Base-by-base conservation (phyloP, 345 rosid species). In the Zanthoxylum bungeanum region DNA sequence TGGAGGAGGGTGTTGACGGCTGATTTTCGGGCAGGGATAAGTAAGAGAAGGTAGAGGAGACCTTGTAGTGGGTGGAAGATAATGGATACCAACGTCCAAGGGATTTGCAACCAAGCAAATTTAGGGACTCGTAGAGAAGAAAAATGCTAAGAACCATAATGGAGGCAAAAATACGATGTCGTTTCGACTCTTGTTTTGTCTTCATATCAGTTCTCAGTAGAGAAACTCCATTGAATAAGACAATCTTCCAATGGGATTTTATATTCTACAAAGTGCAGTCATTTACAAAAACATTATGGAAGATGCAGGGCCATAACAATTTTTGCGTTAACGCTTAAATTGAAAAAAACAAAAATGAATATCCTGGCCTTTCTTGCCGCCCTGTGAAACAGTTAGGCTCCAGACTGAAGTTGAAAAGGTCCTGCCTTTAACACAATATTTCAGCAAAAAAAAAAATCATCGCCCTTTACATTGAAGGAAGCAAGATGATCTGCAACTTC, bases 1-100 rank as follows among this genome's bases (percentile, higher is more conserved):
- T 4, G 81, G 75, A 24, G 81, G 72, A 10, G 69, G 73, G 9
- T 49, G 50, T 3, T 5, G 50, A n/a, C n/a, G n/a, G n/a, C n/a
- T n/a, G n/a, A n/a, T n/a, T n/a, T n/a, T n/a, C n/a, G n/a, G n/a
- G n/a, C n/a, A n/a, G n/a, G n/a, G n/a, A n/a, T n/a, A n/a, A n/a
- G n/a, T n/a, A n/a, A n/a, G n/a, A n/a, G 36, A 30, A 4, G 61
- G 81, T 42, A 53, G 61, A 0, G 78, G 73, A 63, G 4, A 40
- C 4, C 19, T 16, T n/a, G 21, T 17, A 34, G 50, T 6, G 1
- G 72, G 75, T 27, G 64, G 22, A 1, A 74, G 62, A 55, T 56
- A 50, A 0, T 50, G 5, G n/a, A 21, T n/a, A n/a, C n/a, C n/a
- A n/a, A n/a, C n/a, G n/a, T n/a, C n/a, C n/a, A n/a, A 24, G 16